Base-by-base conservation (phyloP, 1,284 basidiomycete genomes). In the Omphalotus olearius region DNA sequence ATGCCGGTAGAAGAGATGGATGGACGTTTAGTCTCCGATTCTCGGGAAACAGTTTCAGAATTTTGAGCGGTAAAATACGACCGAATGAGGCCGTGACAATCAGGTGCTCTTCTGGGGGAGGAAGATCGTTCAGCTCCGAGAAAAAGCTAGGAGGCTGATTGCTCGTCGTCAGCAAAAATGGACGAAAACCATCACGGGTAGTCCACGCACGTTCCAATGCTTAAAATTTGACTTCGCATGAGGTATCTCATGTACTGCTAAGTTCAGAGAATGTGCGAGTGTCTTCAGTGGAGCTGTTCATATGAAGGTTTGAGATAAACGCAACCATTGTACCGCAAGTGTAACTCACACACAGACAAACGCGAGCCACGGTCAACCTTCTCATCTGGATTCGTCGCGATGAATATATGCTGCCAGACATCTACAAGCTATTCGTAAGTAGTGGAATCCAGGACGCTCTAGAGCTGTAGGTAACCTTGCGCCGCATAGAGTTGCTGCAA, bases 61-160 rank as follows among this genome's bases (percentile, higher is more conserved):
- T 70, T 0, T 70, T 59, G 2, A 76, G 65, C 0, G 93, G 83
- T 18, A 98, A 78, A 55, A 98, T 89, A 48, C 92, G 86, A 0
- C 95, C 95, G 61, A 98, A 98, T 0, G 94, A 97, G 7, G 93
- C 93, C 0, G 93, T 96, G 3, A 98, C 60, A 6, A 98, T 76
- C 9, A 98, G 61, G 56, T 87, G 78, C 3, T 76, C 65, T 0
- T 64, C 56, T n/a, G 67, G 66, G 4, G 69, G 70, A 16, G 57
- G 28, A 4, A 55, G 30, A 17, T 45, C 20, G 17, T 38, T 11
- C 5, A 55, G 28, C 47, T 57, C 48, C 7, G 62, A 55, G 61
- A 83, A 50, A 25, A 45, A 28, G 11, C 14, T 28, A 82, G 14
- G 79, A 73, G 47, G 68, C 60, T 60, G 78, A 78, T 37, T 73